phyloP scores from a whole-genome alignment of 1,139 yeast species.

The Pneumocystis canis region DNA sequence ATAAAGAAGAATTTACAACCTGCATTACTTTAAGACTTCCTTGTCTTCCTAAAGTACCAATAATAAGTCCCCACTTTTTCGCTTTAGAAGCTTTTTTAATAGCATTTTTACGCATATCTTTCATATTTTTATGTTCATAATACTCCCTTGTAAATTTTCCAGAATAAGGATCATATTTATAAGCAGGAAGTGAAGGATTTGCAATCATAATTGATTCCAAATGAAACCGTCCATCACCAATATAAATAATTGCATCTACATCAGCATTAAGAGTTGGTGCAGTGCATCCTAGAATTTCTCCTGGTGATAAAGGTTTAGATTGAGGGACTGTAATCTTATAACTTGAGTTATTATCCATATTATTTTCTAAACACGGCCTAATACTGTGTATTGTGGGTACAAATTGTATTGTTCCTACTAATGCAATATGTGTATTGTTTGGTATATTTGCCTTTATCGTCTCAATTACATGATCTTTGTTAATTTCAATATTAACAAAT shows the following conservation, averaged over 20 bases:
- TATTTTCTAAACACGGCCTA: constrained; percentile 33
- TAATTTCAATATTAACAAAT: constrained; percentile 87
- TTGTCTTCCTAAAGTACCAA: constrained; percentile 96
- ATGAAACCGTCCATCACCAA: constrained; percentile 96
- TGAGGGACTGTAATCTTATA: constrained; percentile 62
- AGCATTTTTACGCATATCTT: constrained; percentile 59
- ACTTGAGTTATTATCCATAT: too few relatives aligned
- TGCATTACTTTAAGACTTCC: constrained; percentile 61
- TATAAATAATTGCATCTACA: constrained; percentile 66
- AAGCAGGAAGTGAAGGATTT: constrained; percentile 85
- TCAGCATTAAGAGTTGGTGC: constrained; percentile 58
- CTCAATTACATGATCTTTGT: constrained; percentile 62
- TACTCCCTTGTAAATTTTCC: constrained; percentile 78
- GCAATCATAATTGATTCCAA: constrained; percentile 94
- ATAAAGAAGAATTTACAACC: background rate
- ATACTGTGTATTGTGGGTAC: constrained; percentile 84
- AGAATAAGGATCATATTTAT: constrained; percentile 85
- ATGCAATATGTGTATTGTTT: constrained; percentile 46
- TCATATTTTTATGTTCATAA: constrained; percentile 75
- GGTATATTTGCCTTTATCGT: constrained; percentile 62
- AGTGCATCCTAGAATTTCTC: constrained; percentile 93
- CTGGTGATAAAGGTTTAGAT: constrained; percentile 80
- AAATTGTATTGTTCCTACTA: constrained; percentile 92
- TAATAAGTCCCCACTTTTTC: constrained; percentile 60
- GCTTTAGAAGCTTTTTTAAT: constrained; percentile 36